phyloP scores from a whole-genome alignment of 805 yeast genomes.

The Schwanniomyces polymorphus region DNA sequence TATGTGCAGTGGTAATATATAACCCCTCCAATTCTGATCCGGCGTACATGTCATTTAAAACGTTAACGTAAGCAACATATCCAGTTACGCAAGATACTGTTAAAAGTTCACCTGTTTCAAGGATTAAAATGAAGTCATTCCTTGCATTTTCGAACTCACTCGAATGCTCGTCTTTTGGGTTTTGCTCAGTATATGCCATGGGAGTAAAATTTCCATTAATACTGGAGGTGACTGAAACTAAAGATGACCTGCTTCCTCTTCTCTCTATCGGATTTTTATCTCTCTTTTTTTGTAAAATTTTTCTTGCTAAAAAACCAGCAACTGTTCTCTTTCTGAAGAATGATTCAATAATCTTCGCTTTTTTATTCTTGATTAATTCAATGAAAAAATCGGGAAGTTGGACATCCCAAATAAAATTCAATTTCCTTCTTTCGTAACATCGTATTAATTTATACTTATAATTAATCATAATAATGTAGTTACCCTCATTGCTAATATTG shows the following conservation, averaged over 20 bases:
- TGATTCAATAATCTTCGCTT: constrained; percentile 48
- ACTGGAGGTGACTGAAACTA: constrained; percentile 15
- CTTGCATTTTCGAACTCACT: constrained; percentile 20
- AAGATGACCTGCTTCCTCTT: constrained; percentile 31
- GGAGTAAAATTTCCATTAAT: constrained; percentile 38
- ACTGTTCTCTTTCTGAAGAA: constrained; percentile 60
- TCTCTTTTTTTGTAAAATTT: constrained; percentile 23
- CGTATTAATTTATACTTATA: constrained; percentile 50
- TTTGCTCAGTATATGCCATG: constrained; percentile 11
- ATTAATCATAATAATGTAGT: constrained; percentile 55
- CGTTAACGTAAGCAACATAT: constrained; percentile 26
- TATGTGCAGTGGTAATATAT: constrained; percentile 50
- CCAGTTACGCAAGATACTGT: constrained; percentile 54
- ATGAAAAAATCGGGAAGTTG: constrained; percentile 35
- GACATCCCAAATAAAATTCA: constrained; percentile 59
- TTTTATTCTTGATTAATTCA: constrained; percentile 14
- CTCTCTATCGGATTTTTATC: constrained; percentile 6
- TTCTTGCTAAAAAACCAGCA: constrained; percentile 44
- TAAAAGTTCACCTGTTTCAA: constrained; percentile 50
- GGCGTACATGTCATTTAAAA: constrained; percentile 19
- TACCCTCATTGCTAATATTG: constrained; percentile 59
- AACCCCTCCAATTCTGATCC: constrained; percentile 6
- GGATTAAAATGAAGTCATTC: constrained; percentile 53
- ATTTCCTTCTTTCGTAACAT: constrained; percentile 58
- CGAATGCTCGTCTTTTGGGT: constrained; percentile 1